A percentile compares a stretch with the other conserved stretches of the same genome.
Conservation (phyloP, 2,329 filamentous ascomycete genomes). For the Trichoderma guizhouense region DNA sequence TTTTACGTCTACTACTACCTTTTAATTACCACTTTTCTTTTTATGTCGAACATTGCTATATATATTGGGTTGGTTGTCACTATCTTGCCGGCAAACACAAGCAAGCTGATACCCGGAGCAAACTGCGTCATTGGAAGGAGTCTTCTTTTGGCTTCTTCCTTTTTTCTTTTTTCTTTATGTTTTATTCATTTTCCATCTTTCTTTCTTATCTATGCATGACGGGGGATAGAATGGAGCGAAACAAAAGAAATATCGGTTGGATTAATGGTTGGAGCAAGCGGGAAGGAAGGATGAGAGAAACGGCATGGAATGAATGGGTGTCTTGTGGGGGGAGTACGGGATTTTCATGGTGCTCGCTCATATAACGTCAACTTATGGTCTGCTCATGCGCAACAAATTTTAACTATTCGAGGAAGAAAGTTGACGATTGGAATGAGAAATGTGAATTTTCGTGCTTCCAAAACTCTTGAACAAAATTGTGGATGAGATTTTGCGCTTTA, state of each 20-base stretch:
- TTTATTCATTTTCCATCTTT: neutral
- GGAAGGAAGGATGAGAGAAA: neutral
- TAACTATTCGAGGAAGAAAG: neutral
- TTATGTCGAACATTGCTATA: conserved; percentile 5
- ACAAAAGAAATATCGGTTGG: neutral
- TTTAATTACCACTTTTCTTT: neutral
- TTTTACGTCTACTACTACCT: neutral
- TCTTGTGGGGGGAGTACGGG: neutral
- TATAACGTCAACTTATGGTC: neutral
- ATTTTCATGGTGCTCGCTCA: neutral
- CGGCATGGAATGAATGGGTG: neutral
- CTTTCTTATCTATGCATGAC: neutral
- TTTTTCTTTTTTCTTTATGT: neutral
- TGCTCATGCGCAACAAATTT: neutral
- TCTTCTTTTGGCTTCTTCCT: neutral
- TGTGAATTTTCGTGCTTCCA: conserved; percentile 16
- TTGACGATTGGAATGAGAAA: conserved; percentile 13
- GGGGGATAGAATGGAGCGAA: conserved; percentile 4
- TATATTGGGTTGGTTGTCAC: conserved; percentile 8
- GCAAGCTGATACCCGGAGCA: conserved; percentile 16
- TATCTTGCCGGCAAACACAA: conserved; percentile 1
- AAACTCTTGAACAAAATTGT: neutral
- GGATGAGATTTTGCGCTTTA: neutral
- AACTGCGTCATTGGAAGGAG: neutral
- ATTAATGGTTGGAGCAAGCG: neutral